A percentile compares a stretch with the other conserved stretches of the same genome.
phyloP scores from a whole-genome alignment of 225 moss, liverwort and hornwort genomes.

The Asterella californica region DNA sequence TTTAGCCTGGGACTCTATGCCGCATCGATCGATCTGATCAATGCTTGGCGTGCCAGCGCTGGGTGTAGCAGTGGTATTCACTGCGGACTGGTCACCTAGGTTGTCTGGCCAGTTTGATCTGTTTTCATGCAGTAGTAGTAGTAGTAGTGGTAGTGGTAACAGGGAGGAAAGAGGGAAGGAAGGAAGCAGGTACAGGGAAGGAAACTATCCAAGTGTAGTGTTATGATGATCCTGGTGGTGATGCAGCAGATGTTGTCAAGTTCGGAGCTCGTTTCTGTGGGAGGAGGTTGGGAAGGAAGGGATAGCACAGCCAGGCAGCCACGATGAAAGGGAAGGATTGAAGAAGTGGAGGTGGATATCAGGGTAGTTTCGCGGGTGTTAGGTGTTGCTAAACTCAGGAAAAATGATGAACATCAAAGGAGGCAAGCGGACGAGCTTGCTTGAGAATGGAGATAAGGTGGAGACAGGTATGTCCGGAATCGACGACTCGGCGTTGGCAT shows the following conservation, averaged over 20 bases:
- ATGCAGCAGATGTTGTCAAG: not conserved
- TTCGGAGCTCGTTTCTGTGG: not conserved
- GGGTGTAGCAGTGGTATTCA: too few relatives aligned
- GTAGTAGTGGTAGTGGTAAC: not conserved
- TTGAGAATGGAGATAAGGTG: conserved; percentile 54
- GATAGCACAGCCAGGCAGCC: not conserved
- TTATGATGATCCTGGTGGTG: not conserved
- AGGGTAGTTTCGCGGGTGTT: not conserved
- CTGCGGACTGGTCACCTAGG: too few relatives aligned
- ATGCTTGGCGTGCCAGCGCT: too few relatives aligned
- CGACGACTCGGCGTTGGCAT: conserved; percentile 84
- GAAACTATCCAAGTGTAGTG: not conserved
- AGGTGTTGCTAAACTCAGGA: not conserved
- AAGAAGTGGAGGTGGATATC: not conserved
- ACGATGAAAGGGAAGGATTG: not conserved
- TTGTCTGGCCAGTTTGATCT: not conserved
- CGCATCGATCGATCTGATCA: not conserved
- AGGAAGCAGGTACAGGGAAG: not conserved
- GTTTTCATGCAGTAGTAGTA: not conserved
- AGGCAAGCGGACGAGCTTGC: conserved; percentile 14
- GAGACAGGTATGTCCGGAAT: conserved; percentile 67
- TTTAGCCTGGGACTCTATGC: not conserved
- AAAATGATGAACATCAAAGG: conserved; percentile 20
- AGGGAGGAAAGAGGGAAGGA: not conserved
- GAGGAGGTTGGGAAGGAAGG: not conserved